Evolutionary conservation across 768 basidiomycete genomes (phyloP), one percentile per base, ranked within the genome.

Genomic region (Amanita pseudoporphyria): DNA sequence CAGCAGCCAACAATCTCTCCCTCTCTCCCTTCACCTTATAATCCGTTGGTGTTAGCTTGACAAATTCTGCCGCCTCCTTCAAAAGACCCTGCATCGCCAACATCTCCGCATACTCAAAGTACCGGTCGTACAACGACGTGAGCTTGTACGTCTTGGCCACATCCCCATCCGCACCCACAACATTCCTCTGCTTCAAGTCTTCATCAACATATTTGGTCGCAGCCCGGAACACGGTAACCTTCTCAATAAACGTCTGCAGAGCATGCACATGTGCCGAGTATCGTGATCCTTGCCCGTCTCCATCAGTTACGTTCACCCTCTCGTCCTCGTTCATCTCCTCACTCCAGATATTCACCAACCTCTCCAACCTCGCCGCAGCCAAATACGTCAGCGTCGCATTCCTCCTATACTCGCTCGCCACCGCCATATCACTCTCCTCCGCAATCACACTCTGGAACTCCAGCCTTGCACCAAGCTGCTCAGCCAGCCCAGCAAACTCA

Each of bases 101-200:
- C 45, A 97, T 69, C 55, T 96, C 90, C 2, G 95, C 92, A 58
- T 98, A 99, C 64, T 98, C 96, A 59, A 88, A 82, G 71, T 96
- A 98, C 12, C 85, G 78, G 60, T 97, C 93, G 60, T 99, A 98
- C 41, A 99, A 67, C 7, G 71, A 72, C 0, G 88, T 80, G 14
- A 98, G 76, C 65, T 90, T 92, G 74, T 85, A 97, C 1, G 79
- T 71, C 63, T 82, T 77, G 3, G 71, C 16, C 14, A 35, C 33
- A 24, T 44, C 35, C 33, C 45, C 45, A 36, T 47, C 35, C 19
- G 35, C 66, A 39, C 76, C 70, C 3, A 71, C 71, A 2, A 71
- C 61, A 0, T 65, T 53, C 1, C 64, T 57, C 43, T 64, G 59
- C 1, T 64, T 60, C 32, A 97, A 71, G 53, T 94, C 93, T 13